Percentiles rank a stretch among this genome's conserved stretches.
Evolutionary conservation across 2,329 filamentous ascomycete species (phyloP).

Genomic region (Conoideocrella luteorostrata): DNA sequence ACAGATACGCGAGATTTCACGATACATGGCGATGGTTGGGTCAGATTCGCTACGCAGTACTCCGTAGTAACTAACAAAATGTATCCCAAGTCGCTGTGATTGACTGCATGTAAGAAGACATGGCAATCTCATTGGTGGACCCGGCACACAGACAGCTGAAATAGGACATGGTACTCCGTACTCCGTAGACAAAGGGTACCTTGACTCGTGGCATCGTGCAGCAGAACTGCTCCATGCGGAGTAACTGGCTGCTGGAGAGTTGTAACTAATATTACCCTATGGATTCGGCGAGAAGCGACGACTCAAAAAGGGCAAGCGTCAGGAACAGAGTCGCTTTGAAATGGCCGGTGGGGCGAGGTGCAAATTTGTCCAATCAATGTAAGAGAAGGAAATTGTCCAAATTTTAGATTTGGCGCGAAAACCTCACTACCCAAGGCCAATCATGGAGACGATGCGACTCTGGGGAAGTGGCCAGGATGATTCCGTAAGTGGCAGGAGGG

Average conservation of each 20-base stretch:
- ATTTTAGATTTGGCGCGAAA: constrained; percentile 15
- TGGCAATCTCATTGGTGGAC: too few relatives aligned
- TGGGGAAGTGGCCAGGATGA: not conserved
- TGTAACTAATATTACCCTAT: too few relatives aligned
- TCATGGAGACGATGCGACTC: not conserved
- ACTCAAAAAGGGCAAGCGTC: constrained; percentile 11
- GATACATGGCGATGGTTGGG: too few relatives aligned
- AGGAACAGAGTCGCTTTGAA: constrained; percentile 8
- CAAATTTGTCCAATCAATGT: constrained; percentile 10
- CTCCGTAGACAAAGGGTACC: not conserved
- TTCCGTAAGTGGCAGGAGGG: constrained; percentile 12
- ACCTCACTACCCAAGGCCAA: not conserved
- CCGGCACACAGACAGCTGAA: too few relatives aligned
- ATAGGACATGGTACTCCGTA: too few relatives aligned
- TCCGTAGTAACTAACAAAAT: too few relatives aligned
- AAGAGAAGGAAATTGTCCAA: constrained; percentile 22
- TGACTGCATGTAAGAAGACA: too few relatives aligned
- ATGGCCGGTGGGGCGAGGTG: not conserved
- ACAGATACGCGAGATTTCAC: too few relatives aligned
- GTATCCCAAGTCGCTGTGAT: too few relatives aligned
- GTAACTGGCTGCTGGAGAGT: too few relatives aligned
- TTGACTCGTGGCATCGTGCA: not conserved
- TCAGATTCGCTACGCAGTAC: too few relatives aligned
- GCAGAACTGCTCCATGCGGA: not conserved
- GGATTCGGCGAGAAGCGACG: not conserved